phyloP scores from a whole-genome alignment of 805 yeast species.

The Sporopachydermia lactativora region DNA sequence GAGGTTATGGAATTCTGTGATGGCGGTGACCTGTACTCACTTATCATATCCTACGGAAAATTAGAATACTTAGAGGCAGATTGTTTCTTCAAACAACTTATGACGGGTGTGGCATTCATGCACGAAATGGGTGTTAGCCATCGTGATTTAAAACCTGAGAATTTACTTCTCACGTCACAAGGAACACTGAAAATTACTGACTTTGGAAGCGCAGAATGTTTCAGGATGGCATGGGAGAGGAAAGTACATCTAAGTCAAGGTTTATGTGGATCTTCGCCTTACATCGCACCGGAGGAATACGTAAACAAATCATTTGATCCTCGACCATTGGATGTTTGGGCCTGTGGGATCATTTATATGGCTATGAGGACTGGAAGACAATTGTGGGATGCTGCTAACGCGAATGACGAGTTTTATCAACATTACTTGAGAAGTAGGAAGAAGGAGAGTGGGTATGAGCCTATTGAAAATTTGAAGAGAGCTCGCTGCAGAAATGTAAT shows the following conservation, averaged over 20 bases:
- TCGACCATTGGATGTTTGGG: constrained; percentile 77
- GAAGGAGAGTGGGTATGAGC: constrained; percentile 78
- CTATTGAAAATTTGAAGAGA: constrained; percentile 73
- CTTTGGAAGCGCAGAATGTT: constrained; percentile 86
- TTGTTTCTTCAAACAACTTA: constrained; percentile 77
- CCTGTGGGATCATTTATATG: constrained; percentile 65
- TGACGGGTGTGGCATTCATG: constrained; percentile 73
- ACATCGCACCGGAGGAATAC: constrained; percentile 87
- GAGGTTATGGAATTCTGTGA: constrained; percentile 96
- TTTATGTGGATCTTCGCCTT: constrained; percentile 82
- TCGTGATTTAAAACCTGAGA: constrained; percentile 86
- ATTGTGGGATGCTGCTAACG: constrained; percentile 71
- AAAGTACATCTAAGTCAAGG: constrained; percentile 56
- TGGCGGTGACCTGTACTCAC: constrained; percentile 63
- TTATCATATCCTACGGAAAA: constrained; percentile 36
- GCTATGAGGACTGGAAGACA: constrained; percentile 88
- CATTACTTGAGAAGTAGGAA: constrained; percentile 68
- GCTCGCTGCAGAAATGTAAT: constrained; percentile 88
- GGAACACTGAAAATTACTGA: constrained; percentile 67
- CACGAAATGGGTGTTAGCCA: constrained; percentile 90
- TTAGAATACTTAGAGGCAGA: constrained; percentile 61
- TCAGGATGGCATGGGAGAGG: constrained; percentile 80
- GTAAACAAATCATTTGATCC: constrained; percentile 50
- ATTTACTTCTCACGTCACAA: constrained; percentile 49
- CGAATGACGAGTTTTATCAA: constrained; percentile 67